These are phyloP conservation scores for Talinum fruticosum DNA, from an alignment of 148 eudicot species.

Conservation along the genomic window DNA sequence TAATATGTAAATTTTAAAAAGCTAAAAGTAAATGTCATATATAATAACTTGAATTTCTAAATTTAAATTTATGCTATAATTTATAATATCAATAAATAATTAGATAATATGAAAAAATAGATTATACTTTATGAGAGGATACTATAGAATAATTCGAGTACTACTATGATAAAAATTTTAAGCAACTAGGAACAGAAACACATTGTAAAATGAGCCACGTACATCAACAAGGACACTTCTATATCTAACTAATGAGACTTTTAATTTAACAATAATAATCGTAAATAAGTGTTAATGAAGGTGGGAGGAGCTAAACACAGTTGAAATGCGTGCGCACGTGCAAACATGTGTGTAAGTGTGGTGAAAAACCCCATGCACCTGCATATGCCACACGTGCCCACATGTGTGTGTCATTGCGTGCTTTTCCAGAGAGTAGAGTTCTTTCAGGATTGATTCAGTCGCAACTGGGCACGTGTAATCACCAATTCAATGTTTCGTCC, in stretches of 20 bases:
- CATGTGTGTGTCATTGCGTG: constrained; percentile 42
- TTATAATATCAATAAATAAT: too few relatives aligned
- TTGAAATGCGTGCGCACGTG: constrained; percentile 39
- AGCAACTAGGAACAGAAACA: constrained; percentile 7
- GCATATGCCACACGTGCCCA: constrained; percentile 37
- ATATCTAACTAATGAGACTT: background rate
- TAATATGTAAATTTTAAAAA: too few relatives aligned
- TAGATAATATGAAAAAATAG: too few relatives aligned
- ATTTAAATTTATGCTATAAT: too few relatives aligned
- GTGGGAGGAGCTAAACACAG: constrained; percentile 9
- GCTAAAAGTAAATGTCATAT: too few relatives aligned
- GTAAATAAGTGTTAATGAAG: background rate
- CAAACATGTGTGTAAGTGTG: constrained; percentile 32
- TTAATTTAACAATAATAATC: background rate
- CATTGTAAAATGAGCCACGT: constrained; percentile 13
- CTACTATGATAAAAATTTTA: too few relatives aligned
- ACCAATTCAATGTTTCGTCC: background rate
- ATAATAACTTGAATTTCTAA: too few relatives aligned
- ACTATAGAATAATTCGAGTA: too few relatives aligned
- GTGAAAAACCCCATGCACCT: constrained; percentile 28
- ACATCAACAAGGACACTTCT: constrained; percentile 1
- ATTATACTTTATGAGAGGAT: too few relatives aligned
- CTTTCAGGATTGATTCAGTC: constrained; percentile 9
- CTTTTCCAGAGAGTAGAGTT: background rate
- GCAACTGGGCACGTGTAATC: constrained; percentile 4